Conservation (phyloP, 129 eudicot species). For the Ambrosia trifida region DNA sequence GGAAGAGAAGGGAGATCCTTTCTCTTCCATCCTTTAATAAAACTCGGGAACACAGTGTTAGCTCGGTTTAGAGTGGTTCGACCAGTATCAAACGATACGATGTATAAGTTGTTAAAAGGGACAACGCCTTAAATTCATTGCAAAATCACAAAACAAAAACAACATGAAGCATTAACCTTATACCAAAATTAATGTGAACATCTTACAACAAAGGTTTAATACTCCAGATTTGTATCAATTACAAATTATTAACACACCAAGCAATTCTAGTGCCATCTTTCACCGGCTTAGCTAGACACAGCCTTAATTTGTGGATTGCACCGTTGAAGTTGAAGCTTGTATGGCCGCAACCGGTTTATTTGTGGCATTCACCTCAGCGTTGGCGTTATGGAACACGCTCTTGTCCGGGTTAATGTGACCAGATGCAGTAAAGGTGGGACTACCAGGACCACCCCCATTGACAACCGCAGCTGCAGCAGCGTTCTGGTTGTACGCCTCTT, state of each 20-base stretch:
- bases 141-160: too few relatives aligned
- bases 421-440: conserved; percentile 34
- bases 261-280: not conserved
- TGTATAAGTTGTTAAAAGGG: too few relatives aligned
- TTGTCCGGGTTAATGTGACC: conserved; percentile 24
- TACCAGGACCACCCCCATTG: not conserved
- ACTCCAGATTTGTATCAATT: too few relatives aligned
- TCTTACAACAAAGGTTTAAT: not conserved
- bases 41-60: too few relatives aligned
- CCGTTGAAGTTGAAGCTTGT: not conserved
- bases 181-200: not conserved
- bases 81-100: too few relatives aligned
- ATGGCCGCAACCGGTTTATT: not conserved
- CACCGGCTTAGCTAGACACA: not conserved
- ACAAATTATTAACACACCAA: not conserved
- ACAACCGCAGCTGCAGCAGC: conserved; percentile 33
- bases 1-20: too few relatives aligned
- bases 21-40: too few relatives aligned
- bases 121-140: too few relatives aligned
- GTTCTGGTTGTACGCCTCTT: conserved; percentile 45
- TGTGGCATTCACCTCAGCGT: not conserved
- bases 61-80: too few relatives aligned
- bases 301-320: conserved; percentile 13
- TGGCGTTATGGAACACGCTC: conserved; percentile 23
- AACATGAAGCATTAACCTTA: not conserved